A percentile compares a stretch with the other conserved stretches of the same genome.
phyloP scores from a whole-genome alignment of 2,329 filamentous ascomycete species.

The Fusarium mangiferae region DNA sequence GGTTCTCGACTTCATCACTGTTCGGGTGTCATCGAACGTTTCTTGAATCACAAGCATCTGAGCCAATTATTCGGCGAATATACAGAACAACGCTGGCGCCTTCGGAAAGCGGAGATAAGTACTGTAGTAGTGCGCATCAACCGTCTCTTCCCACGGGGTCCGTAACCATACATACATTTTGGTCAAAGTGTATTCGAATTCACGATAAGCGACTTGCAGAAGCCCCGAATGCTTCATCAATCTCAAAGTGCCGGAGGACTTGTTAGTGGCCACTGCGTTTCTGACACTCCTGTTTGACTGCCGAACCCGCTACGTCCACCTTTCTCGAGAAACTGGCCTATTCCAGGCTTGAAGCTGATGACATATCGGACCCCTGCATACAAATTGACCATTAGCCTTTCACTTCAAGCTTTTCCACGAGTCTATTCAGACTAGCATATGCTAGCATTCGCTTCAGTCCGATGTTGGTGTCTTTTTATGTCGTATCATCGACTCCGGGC shows the following conservation, averaged over 20 bases:
- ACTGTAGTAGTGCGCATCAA: not conserved
- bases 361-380: constrained; percentile 27
- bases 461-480: not conserved
- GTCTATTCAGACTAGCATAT: not conserved
- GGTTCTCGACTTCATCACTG: not conserved
- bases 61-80: not conserved
- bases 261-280: not conserved
- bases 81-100: not conserved
- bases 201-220: not conserved
- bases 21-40: not conserved
- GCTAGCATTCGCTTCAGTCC: not conserved
- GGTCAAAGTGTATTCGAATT: not conserved
- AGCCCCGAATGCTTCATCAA: not conserved
- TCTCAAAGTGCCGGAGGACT: constrained; percentile 5
- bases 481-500: not conserved
- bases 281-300: constrained; percentile 17
- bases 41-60: not conserved
- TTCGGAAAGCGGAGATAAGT: not conserved
- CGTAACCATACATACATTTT: not conserved
- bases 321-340: constrained; percentile 6
- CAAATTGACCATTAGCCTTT: not conserved
- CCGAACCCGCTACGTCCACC: constrained; percentile 24
- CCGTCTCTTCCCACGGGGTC: not conserved
- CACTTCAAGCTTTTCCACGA: not conserved
- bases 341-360: constrained; percentile 20